phyloP scores from a whole-genome alignment of 768 basidiomycete species.

The Leccinum barrowsii region DNA sequence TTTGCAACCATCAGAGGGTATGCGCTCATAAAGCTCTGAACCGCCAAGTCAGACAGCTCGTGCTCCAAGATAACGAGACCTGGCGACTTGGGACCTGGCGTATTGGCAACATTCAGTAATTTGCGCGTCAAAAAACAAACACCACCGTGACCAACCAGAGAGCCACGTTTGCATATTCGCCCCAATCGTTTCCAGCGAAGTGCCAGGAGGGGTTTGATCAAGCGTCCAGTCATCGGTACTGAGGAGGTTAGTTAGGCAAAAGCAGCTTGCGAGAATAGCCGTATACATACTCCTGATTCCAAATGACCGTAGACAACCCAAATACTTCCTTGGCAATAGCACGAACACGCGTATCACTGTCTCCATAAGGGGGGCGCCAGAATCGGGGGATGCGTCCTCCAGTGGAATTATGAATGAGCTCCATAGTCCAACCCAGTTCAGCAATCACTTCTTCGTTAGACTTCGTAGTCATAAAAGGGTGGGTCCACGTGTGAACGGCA shows the following conservation, averaged over 20 bases:
- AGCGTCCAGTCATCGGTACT: slow-evolving; percentile 81
- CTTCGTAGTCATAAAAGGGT: slow-evolving; percentile 79
- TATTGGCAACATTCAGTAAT: neutral
- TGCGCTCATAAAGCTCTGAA: slow-evolving; percentile 62
- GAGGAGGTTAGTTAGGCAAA: slow-evolving; percentile 1
- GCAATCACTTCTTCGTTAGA: slow-evolving; percentile 65
- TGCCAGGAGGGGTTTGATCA: slow-evolving; percentile 33
- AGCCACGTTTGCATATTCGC: slow-evolving; percentile 54
- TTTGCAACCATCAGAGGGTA: slow-evolving; percentile 61
- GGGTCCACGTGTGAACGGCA: slow-evolving; percentile 56
- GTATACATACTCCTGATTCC: slow-evolving; percentile 76
- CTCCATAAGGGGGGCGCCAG: slow-evolving; percentile 90
- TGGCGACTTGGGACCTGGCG: slow-evolving; percentile 60
- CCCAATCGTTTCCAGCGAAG: slow-evolving; percentile 46
- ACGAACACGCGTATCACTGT: slow-evolving; percentile 77
- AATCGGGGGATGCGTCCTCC: slow-evolving; percentile 71
- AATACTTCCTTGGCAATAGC: slow-evolving; percentile 88
- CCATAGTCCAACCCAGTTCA: slow-evolving; percentile 76
- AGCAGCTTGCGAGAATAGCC: neutral
- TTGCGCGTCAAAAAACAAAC: neutral
- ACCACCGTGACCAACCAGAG: slow-evolving; percentile 35
- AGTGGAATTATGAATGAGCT: slow-evolving; percentile 75
- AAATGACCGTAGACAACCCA: slow-evolving; percentile 78
- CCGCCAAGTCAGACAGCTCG: slow-evolving; percentile 60
- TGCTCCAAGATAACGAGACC: slow-evolving; percentile 86